Base-by-base conservation (phyloP, 2,329 filamentous ascomycete genomes). In the Fusarium paranaense region DNA sequence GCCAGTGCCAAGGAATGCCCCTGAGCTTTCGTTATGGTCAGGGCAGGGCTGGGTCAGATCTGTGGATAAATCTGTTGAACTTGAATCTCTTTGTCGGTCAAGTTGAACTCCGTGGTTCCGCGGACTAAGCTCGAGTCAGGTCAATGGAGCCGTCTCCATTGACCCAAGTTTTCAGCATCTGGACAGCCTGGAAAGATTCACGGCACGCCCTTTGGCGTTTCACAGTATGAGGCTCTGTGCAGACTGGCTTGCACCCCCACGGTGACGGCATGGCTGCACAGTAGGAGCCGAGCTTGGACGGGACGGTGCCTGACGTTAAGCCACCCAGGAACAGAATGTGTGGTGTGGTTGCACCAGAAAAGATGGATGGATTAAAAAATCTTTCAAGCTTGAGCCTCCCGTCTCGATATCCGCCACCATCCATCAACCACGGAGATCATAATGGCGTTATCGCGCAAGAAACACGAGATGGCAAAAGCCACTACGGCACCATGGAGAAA, bases 291-390 rank as follows among this genome's bases (percentile, higher is more conserved):
- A 40, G 56, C 54, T 40, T 47, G 64, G 62, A 66, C 66, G 61
- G 67, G 71, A 72, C 59, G 56, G 67, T 75, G 62, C 76, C 71
- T 77, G 68, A 40, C 69, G 67, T 62, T 58, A 67, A 73, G 64
- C 64, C 40, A 63, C 61, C 62, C 40, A 63, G 58, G 20, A 42
- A 58, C 40, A 32, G 25, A n/a, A 47, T 70, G 75, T 72, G 74
- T 67, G 72, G 59, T 33, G 22, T 59, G 56, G 33, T 59, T 64
- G 32, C 45, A 62, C 45, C 22, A 57, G 25, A 52, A 63, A 67
- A 33, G 57, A 47, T 52, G 18, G 32, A 74, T 38, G 50, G 59
- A 56, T 40, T 25, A 33, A 65, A 63, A 30, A 64, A 20, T 60
- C 54, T 13, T 52, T 62, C 22, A 25, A 47, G 14, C 27, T 68